Percentiles rank a stretch among this genome's conserved stretches.
These are phyloP conservation scores for Colletotrichum musicola DNA, from an alignment of 2,329 filamentous ascomycete species.

Conservation along the genomic window DNA sequence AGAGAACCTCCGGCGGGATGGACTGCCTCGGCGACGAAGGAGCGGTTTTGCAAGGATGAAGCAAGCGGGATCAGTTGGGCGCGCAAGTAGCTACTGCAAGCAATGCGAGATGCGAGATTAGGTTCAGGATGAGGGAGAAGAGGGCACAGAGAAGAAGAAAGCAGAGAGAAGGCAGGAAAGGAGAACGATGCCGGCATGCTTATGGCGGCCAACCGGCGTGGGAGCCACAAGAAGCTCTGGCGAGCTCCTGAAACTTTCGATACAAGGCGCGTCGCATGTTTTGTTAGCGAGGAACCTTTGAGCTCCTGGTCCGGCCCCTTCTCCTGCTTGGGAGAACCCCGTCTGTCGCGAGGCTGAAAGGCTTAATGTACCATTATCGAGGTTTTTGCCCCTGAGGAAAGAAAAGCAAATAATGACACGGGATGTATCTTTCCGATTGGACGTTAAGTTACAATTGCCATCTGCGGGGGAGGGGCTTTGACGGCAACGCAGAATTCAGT, in stretches of 20 bases:
- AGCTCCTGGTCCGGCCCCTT: slow-evolving; percentile 10
- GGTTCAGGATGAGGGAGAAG: not conserved
- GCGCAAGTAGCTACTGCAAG: not conserved
- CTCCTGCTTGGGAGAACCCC: not conserved
- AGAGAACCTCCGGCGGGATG: not conserved
- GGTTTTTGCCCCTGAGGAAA: not conserved
- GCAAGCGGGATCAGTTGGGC: slow-evolving; percentile 1
- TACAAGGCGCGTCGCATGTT: slow-evolving; percentile 47
- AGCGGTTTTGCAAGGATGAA: slow-evolving; percentile 26
- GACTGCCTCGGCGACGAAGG: slow-evolving; percentile 5
- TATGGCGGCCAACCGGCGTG: slow-evolving; percentile 14
- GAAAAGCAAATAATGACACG: not conserved
- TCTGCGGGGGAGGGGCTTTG: not conserved
- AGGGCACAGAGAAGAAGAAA: not conserved
- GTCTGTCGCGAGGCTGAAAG: slow-evolving; percentile 27
- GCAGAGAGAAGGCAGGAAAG: not conserved
- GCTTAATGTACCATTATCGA: not conserved
- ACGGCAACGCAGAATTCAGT: not conserved
- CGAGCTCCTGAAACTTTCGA: slow-evolving; percentile 42
- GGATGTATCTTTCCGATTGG: slow-evolving; percentile 19
- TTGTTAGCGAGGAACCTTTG: slow-evolving; percentile 32
- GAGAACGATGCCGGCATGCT: slow-evolving; percentile 22
- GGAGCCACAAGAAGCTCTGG: slow-evolving; percentile 21
- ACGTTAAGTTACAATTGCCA: not conserved
- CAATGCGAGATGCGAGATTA: slow-evolving; percentile 25